Evolutionary conservation across 1,284 basidiomycete genomes (phyloP), one percentile per base, ranked within the genome.

Genomic region (Chondrostereum purpureum): DNA sequence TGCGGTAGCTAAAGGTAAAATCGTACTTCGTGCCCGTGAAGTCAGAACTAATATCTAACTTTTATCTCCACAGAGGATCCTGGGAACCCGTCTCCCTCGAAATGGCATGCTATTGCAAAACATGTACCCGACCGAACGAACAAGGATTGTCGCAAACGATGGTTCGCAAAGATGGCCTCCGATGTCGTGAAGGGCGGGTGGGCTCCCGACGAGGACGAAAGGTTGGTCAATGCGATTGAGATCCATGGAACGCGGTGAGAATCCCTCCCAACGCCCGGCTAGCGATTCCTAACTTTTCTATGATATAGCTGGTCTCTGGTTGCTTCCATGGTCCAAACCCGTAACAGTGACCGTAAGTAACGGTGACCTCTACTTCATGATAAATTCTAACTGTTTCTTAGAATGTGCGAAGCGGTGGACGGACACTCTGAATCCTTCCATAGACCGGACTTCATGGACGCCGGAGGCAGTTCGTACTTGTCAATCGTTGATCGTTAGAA

Each of bases 111-210:
- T 21, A 78, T 78, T 44, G 72, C 75, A 13, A 73, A 75, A 52
- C 75, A 77, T 56, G 74, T 78, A 6, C 74, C 75, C 20, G 70
- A 75, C 54, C 63, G 75, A 45, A 78, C 72, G 19, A 78, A 78
- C 63, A 78, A 78, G 53, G 75, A 78, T 55, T 78, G 75, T 55
- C 67, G 75, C 47, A 78, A 78, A 55, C 66, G 75, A 12, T 78
- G 75, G 75, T 77, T 76, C 52, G 74, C 74, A 1, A 75, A 77
- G 62, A 77, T 78, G 75, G 73, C 73, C 45, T 71, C 72, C n/a
- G 70, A 73, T 54, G 72, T 77, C 19, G 72, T 74, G 24, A 75
- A 76, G 54, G 75, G 75, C 36, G 73, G 73, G 4, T 78, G 75
- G 75, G 68, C 74, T n/a, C 68, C 73, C 17, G 74, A 77, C 44